Evolutionary conservation across 805 yeast species (phyloP), one percentile per base, ranked within the genome.

Genomic region (Komagataella pastoris): DNA sequence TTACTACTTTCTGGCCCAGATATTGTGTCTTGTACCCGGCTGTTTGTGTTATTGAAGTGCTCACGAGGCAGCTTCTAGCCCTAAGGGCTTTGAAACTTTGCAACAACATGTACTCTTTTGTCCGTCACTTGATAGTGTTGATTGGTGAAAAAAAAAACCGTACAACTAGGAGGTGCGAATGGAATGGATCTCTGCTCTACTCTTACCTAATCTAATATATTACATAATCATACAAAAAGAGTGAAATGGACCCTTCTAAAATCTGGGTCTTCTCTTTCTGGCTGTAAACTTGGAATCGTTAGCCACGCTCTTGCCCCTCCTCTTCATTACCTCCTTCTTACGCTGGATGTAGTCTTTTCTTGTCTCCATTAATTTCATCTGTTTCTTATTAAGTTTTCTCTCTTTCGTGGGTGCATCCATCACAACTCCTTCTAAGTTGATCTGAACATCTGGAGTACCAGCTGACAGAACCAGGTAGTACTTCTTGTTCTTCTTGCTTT

Each of bases 261-360:
- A 85, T 60, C 79, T 72, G 8, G 84, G 76, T 57, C 79, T 74
- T 70, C 95, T 76, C 69, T 77, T 79, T 71, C 99, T 80, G 49
- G 95, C 98, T 2, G 97, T 87, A 67, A 83, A 91, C 65, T 85
- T 87, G 54, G 96, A 86, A 65, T 93, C 99, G 55, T 74, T 74
- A 3, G 98, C 96, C 5, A 91, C 98, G 46, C 70, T 67, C 64
- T 85, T 85, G 47, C 99, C 99, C 62, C 98, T 80, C 66, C 85
- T 86, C 62, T 83, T 84, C 91, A 85, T 88, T 52, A 90, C 72
- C 52, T 87, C 96, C 73, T 93, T 93, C 85, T 93, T 93, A 65
- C 99, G 80, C 59, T 73, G 73, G 58, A 93, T 88, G 65, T 76
- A 93, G 3, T 82, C 93, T 65, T 88, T 89, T 60, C 76, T 79